Evolutionary conservation across 1,139 yeast genomes (phyloP), one percentile per base, ranked within the genome.

Genomic region (Suhomyces terraborum): DNA sequence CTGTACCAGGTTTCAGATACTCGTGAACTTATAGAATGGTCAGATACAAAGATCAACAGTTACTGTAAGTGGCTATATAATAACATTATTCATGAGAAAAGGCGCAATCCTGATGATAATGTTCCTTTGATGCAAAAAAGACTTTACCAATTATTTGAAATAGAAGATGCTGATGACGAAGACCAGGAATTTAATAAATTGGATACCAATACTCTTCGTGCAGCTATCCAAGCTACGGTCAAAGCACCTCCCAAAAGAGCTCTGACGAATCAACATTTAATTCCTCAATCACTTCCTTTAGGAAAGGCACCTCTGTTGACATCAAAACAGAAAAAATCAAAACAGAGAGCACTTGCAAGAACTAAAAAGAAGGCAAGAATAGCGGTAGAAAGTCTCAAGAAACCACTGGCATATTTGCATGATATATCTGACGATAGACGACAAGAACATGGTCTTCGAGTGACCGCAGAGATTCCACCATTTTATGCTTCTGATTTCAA

Each of bases 1-100:
- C 22, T 19, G 32, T 30, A 30, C n/a, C 25, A 21, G 4, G 49
- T 46, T 20, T 52, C 58, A 17, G 51, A 55, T 28, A 53, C 59
- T 13, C 48, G 42, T 6, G 66, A 64, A 12, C 45, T 78, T 14
- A 44, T 66, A 4, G 51, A 56, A 12, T 74, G 80, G 77, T 59
- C 67, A 10, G 68, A 67, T 25, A 54, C 54, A 1, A 65, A 74
- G 42, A 62, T 69, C 7, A 60, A 61, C 12, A 52, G 59, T 18
- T 77, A 75, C 51, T 62, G 74, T 34, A 61, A 69, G 22, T 73
- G 76, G 68, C 61, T 75, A 23, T 60, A 64, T 42, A 62, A 61
- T 5, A 58, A 63, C 28, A 46, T 71, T 18, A 51, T 73, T 1
- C 66, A 65, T 2, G 56, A 56, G 38, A 51, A 54, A 17, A 45